These are phyloP conservation scores for Nicotiana paniculata DNA, from an alignment of 257 asterid genomes.

Conservation along the genomic window DNA sequence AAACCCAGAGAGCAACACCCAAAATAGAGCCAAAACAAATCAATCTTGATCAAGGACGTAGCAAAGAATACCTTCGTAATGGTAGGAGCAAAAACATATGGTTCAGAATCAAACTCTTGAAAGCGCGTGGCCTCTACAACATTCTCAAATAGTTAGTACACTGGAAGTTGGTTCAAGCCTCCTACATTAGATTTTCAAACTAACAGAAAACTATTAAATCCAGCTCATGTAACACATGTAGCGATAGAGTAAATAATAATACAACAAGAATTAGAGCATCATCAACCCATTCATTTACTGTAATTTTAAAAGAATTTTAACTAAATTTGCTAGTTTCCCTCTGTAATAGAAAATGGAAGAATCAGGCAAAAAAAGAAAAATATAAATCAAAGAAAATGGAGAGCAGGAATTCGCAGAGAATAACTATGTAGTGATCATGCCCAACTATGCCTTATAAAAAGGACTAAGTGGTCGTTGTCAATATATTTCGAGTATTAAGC, in stretches of 20 bases:
- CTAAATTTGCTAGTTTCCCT: background rate
- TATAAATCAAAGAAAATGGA: background rate
- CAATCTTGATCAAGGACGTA: no score
- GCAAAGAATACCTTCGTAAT: no score
- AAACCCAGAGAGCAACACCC: no score
- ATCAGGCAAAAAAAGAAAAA: background rate
- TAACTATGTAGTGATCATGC: no score
- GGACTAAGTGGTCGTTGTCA: no score
- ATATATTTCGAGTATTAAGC: no score
- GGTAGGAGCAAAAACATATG: conserved; percentile 27
- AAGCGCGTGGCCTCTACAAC: conserved; percentile 52
- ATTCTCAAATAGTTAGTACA: conserved; percentile 43
- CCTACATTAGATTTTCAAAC: no score
- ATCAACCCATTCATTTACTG: background rate
- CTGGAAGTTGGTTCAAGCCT: no score
- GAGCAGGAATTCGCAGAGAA: no score
- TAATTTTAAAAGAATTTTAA: background rate
- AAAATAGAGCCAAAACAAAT: no score
- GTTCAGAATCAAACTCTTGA: conserved; percentile 54
- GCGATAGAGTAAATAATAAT: conserved; percentile 13
- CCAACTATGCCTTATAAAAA: no score
- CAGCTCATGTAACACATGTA: background rate
- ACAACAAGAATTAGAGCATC: conserved; percentile 57
- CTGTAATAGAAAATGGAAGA: background rate
- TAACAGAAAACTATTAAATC: background rate